These are phyloP conservation scores for Fragilaria crotonensis DNA, from an alignment of 108 stramenopile genomes.

Conservation along the genomic window DNA sequence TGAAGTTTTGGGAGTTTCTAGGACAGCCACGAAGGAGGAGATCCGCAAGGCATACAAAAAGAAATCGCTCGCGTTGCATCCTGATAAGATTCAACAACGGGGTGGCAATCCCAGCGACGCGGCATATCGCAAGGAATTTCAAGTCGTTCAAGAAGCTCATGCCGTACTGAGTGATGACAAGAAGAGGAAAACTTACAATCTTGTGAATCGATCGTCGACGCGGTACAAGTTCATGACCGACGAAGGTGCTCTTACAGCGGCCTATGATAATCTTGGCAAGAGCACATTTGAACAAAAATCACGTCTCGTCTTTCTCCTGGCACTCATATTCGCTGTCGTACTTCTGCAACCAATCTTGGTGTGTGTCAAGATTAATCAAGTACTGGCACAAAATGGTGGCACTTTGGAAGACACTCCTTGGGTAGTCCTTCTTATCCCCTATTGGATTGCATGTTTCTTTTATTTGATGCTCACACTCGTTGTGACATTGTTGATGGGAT, in stretches of 20 bases:
- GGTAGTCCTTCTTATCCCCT: slow-evolving; percentile 50
- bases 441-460: too few species aligned
- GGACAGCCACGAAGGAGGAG: slow-evolving; percentile 48
- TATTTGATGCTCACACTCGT: slow-evolving; percentile 30
- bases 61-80: slow-evolving; percentile 58
- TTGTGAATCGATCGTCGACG: slow-evolving; percentile 11
- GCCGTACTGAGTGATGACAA: slow-evolving; percentile 46
- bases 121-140: slow-evolving; percentile 48
- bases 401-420: slow-evolving; percentile 43
- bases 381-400: slow-evolving; percentile 31
- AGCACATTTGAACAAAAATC: slow-evolving; percentile 31
- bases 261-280: slow-evolving; percentile 57
- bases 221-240: slow-evolving; percentile 33
- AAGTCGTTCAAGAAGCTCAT: slow-evolving; percentile 73
- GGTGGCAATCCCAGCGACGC: slow-evolving; percentile 56
- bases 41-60: slow-evolving; percentile 80
- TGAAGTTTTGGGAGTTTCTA: slow-evolving; percentile 43
- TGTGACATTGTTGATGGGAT: slow-evolving; percentile 14
- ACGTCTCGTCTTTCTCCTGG: slow-evolving; percentile 37
- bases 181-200: slow-evolving; percentile 49
- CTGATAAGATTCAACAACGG: slow-evolving; percentile 79
- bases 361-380: slow-evolving; percentile 66
- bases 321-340: slow-evolving; percentile 30
- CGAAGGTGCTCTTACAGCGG: slow-evolving; percentile 21
- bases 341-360: slow-evolving; percentile 73